These are phyloP conservation scores for Achaetomiella virescens DNA, from an alignment of 495 filamentous ascomycete species.

Conservation along the genomic window DNA sequence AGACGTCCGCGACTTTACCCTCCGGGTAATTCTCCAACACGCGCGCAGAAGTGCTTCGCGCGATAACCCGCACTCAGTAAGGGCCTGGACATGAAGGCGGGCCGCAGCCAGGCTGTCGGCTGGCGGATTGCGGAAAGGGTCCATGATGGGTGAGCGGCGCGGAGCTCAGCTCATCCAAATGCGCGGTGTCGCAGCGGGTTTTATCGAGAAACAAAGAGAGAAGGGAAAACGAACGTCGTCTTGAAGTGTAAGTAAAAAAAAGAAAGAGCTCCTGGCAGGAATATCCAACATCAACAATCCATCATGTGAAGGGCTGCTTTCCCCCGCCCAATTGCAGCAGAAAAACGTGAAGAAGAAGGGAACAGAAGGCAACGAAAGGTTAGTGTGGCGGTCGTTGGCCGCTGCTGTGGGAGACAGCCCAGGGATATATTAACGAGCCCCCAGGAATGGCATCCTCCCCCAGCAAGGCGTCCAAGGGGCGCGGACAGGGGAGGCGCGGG, in stretches of 20 bases:
- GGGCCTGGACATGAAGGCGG: constrained; percentile 29
- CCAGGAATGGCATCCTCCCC: background rate
- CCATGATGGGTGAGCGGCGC: constrained; percentile 14
- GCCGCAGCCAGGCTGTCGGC: constrained; percentile 28
- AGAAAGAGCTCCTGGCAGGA: background rate
- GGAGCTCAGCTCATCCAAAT: constrained; percentile 1
- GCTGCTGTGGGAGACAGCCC: background rate
- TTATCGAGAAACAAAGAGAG: constrained; percentile 18
- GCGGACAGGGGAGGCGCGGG: background rate
- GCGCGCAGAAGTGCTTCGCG: constrained; percentile 29
- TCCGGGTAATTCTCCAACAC: constrained; percentile 25
- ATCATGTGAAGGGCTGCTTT: background rate
- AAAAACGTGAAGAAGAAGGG: constrained; percentile 8
- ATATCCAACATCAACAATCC: background rate
- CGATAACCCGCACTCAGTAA: constrained; percentile 27
- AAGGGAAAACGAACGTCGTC: background rate
- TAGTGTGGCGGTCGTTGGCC: background rate
- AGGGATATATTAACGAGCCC: constrained; percentile 3
- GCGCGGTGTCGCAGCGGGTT: constrained; percentile 1
- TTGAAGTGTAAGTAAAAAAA: background rate
- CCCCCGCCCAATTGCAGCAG: background rate
- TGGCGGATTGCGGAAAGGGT: constrained; percentile 40
- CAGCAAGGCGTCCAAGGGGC: background rate
- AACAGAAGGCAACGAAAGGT: constrained; percentile 26
- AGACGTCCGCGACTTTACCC: constrained; percentile 11